Evolutionary conservation across 345 rosid genomes (phyloP).

Genomic region (Aurinia saxatilis): DNA sequence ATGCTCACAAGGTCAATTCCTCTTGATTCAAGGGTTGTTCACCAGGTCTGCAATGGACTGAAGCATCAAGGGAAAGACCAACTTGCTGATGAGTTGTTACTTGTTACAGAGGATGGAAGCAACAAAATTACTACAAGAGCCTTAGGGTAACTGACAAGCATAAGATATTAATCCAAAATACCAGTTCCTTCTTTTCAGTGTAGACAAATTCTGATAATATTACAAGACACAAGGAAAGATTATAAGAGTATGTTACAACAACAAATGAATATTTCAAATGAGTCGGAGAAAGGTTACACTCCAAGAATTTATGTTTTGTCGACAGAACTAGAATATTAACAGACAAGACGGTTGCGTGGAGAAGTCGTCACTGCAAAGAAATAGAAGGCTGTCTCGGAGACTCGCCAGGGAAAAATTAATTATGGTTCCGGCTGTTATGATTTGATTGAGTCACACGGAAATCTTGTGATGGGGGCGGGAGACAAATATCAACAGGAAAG

Average conservation of each 20-base stretch:
- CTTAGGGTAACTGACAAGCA: not conserved
- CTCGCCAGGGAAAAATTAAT: not conserved
- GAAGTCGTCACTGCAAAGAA: slow-evolving; percentile 2
- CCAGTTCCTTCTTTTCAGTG: not conserved
- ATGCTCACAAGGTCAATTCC: slow-evolving; percentile 46
- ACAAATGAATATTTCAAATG: slow-evolving; percentile 20
- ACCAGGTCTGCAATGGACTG: slow-evolving; percentile 44
- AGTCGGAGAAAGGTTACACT: not conserved
- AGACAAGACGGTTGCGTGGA: not conserved
- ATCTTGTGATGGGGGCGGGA: not conserved
- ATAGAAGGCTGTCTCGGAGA: slow-evolving; percentile 1
- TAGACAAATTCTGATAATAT: not conserved
- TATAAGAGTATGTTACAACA: slow-evolving; percentile 21
- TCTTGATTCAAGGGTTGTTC: slow-evolving; percentile 36
- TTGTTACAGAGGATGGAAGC: slow-evolving; percentile 39
- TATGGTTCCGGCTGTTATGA: slow-evolving; percentile 13
- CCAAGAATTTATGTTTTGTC: slow-evolving; percentile 12
- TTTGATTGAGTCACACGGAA: not conserved
- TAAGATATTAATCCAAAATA: not conserved
- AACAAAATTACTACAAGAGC: slow-evolving; percentile 4
- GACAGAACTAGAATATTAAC: slow-evolving; percentile 21
- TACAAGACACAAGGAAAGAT: slow-evolving; percentile 13
- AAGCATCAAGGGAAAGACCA: slow-evolving; percentile 41
- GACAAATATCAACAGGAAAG: slow-evolving; percentile 1
- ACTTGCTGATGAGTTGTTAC: slow-evolving; percentile 35